A percentile compares a stretch with the other conserved stretches of the same genome.
These are phyloP conservation scores for Penicillium sumatraense DNA, from an alignment of 2,329 filamentous ascomycete species.

Conservation along the genomic window DNA sequence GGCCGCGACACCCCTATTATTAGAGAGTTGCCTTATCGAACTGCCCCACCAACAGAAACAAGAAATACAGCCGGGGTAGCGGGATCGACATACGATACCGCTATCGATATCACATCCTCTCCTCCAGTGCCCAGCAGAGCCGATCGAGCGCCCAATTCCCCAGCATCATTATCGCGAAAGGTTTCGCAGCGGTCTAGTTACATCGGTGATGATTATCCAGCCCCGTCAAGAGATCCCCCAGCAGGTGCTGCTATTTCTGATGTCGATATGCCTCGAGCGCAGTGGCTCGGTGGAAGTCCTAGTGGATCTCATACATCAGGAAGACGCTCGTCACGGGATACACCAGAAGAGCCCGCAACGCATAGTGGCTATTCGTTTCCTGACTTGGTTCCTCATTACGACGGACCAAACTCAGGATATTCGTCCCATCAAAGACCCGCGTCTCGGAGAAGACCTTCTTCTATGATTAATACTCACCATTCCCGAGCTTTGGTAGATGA, in stretches of 20 bases:
- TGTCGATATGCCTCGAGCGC: not conserved
- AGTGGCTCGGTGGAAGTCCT: not conserved
- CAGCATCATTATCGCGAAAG: not conserved
- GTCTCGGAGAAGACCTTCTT: not conserved
- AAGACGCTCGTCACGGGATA: not conserved
- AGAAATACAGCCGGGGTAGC: conserved; percentile 2
- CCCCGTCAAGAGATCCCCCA: conserved; percentile 11
- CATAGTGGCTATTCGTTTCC: conserved; percentile 48
- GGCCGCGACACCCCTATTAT: not conserved
- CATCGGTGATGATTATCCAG: not conserved
- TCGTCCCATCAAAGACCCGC: too few relatives aligned
- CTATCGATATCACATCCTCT: conserved; percentile 39
- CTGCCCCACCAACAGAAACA: conserved; percentile 22
- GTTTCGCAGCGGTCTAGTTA: not conserved
- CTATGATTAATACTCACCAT: not conserved
- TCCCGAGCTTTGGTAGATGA: not conserved
- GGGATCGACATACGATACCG: conserved; percentile 37
- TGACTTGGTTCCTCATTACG: not conserved
- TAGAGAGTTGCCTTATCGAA: conserved; percentile 29
- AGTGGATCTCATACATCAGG: not conserved
- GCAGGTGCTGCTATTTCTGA: not conserved
- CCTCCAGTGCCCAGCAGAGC: conserved; percentile 22
- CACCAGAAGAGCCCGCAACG: conserved; percentile 15
- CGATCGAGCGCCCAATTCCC: not conserved
- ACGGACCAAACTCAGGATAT: too few relatives aligned